Evolutionary conservation across 148 eudicot species (phyloP), one percentile per base, ranked within the genome.

Genomic region (Heliosperma pusillum): DNA sequence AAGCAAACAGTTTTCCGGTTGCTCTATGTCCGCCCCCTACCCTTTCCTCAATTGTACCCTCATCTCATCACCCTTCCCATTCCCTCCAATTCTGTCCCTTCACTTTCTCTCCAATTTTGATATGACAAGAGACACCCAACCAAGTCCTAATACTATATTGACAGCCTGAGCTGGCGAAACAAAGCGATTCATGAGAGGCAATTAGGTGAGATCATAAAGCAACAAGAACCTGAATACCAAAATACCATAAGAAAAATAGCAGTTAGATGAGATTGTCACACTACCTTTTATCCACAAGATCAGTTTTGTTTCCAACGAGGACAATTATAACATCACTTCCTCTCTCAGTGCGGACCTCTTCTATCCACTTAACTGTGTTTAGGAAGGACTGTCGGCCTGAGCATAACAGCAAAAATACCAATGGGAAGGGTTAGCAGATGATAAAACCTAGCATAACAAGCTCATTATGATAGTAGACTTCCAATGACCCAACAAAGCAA

Each of bases 261-360:
- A 55, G 10, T 50, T 50, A 50, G 55, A 13, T 50, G 55, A 50
- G 55, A 50, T 20, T 52, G 24, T 68, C 44, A 53, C 3, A n/a
- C 60, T 81, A 88, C 91, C 91, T 86, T 77, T 88, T 88, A 66
- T 88, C 91, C 67, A 88, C 91, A 76, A 88, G 91, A 72, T 88
- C 89, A 44, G 89, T 88, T 82, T 88, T 88, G 84, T 88, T 88
- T 67, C 87, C 89, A 55, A 86, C 91, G 55, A 88, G 87, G 30
- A 86, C 89, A 69, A 86, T 84, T 27, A 88, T 88, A 27, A 88
- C 91, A 84, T 88, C 88, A 76, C 87, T 87, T 26, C 88, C 90
- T 74, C 90, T 75, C 70, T 87, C 88, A 73, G 87, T 86, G 47
- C 87, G 91, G 60, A 88, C 91, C 75, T 88, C 89, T 74, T 88